phyloP scores from a whole-genome alignment of 352 stramenopile species.

The Globisporangium rhizosaccharum region DNA sequence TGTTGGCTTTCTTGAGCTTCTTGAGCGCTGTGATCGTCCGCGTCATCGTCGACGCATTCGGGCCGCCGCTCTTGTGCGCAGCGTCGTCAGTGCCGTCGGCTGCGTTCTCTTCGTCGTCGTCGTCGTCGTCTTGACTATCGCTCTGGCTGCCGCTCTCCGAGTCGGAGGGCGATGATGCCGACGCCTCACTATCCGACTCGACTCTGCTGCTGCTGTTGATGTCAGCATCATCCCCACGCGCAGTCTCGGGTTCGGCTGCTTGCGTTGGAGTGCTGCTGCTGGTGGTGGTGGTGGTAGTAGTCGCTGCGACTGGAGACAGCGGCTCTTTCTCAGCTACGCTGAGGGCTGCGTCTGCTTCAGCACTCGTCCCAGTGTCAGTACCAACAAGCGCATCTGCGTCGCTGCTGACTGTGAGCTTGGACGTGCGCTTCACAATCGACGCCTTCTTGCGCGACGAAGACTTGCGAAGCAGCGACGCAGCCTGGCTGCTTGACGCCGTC shows the following conservation, averaged over 20 bases:
- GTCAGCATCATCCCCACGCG: neutral
- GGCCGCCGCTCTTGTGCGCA: neutral
- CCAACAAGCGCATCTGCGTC: too few species aligned
- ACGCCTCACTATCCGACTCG: too few species aligned
- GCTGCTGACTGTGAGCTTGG: conserved; percentile 13
- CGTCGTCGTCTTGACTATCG: conserved; percentile 2
- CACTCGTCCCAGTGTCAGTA: too few species aligned
- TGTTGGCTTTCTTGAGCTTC: conserved; percentile 58
- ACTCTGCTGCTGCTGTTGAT: neutral
- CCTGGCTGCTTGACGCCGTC: neutral
- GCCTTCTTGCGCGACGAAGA: neutral
- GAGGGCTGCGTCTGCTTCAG: too few species aligned
- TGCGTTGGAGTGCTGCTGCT: neutral
- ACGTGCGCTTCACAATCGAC: conserved; percentile 16
- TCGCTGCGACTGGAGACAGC: neutral
- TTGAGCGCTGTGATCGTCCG: conserved; percentile 55
- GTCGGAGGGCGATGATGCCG: neutral
- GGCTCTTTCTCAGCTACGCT: too few species aligned
- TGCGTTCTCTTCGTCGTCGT: neutral
- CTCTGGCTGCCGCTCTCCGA: neutral
- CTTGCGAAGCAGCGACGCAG: neutral
- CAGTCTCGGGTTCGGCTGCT: neutral
- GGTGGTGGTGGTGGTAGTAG: neutral
- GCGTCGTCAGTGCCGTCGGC: neutral
- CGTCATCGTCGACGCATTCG: conserved; percentile 33